phyloP scores from a whole-genome alignment of 768 basidiomycete genomes.

The Kwoniella sp. region DNA sequence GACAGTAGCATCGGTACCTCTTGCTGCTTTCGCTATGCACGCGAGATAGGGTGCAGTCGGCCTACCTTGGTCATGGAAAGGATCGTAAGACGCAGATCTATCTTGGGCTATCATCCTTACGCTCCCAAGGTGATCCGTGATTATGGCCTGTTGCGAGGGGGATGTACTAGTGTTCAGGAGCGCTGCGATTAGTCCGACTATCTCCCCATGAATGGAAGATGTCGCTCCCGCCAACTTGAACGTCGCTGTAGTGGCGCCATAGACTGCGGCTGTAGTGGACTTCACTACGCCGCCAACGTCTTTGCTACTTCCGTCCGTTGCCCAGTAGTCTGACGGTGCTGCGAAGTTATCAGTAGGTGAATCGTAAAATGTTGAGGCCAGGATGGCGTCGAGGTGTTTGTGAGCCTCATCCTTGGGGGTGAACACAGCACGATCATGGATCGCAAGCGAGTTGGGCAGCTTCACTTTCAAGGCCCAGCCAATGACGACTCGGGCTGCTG shows the following conservation, averaged over 20 bases:
- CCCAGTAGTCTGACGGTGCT: not conserved
- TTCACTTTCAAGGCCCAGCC: not conserved
- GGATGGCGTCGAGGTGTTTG: not conserved
- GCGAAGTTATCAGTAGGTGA: not conserved
- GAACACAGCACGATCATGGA: not conserved
- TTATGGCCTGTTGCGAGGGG: too few species aligned
- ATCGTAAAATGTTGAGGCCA: not conserved
- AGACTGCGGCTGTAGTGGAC: not conserved
- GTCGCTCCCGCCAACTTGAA: not conserved
- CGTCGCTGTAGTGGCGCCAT: not conserved
- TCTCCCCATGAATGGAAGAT: not conserved
- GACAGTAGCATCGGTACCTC: too few species aligned
- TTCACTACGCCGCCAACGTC: not conserved
- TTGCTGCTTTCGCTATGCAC: too few species aligned
- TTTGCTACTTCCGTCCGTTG: not conserved
- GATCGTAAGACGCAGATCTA: too few species aligned
- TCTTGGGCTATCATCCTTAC: too few species aligned
- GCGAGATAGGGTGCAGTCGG: too few species aligned
- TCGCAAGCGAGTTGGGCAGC: not conserved
- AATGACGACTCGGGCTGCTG: not conserved
- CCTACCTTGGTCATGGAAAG: too few species aligned
- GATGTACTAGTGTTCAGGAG: not conserved
- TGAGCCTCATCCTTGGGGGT: not conserved
- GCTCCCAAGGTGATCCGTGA: too few species aligned
- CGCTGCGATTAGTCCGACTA: not conserved